Base-by-base conservation (phyloP, 495 filamentous ascomycete species). In the Penicillium angulare region DNA sequence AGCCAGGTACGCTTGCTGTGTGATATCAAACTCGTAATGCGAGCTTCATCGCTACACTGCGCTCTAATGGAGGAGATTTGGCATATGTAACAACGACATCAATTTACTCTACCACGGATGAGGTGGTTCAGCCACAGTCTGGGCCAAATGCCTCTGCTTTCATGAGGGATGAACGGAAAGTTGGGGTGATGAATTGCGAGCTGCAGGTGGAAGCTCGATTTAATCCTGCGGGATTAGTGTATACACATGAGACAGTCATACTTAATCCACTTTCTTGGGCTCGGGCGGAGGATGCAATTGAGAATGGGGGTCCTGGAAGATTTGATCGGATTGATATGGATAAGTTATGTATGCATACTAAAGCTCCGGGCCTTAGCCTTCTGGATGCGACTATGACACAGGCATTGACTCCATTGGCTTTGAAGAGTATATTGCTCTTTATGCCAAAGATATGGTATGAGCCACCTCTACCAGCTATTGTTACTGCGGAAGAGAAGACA, bases 31-130 rank as follows among this genome's bases (percentile, higher is more conserved):
- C 57, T 15, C 71, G 70, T 50, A 63, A 68, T 23, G 63, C 59
- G 13, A 61, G 66, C 22, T 70, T 72, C 53, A 59, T 77, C 35
- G 53, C 34, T 20, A 66, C 53, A 0, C 64, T 77, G 0, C 57
- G 72, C 24, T 23, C 39, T 1, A 61, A 67, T 21, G 65, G 60
- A 20, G 71, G 74, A 1, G 74, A 75, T 27, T 65, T 63, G 0
- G 70, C 73, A 15, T 73, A 74, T 34, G 67, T 77, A 0, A 72
- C 74, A 1, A 76, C 74, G 0, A 77, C 74, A 0, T 73, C 56
- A 15, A 47, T 76, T 8, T 77, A 70, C 57, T 60, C 60, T 13
- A 45, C 57, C 34, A 47, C 55, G 23, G 73, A 76, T 55, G 66
- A 75, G 45, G 59, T 77, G 49, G 70, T 77, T 4, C 55, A 75